Evolutionary conservation across 83 land plant species (phyloP), one percentile per base, ranked within the genome.

Genomic region (Picea abies): DNA sequence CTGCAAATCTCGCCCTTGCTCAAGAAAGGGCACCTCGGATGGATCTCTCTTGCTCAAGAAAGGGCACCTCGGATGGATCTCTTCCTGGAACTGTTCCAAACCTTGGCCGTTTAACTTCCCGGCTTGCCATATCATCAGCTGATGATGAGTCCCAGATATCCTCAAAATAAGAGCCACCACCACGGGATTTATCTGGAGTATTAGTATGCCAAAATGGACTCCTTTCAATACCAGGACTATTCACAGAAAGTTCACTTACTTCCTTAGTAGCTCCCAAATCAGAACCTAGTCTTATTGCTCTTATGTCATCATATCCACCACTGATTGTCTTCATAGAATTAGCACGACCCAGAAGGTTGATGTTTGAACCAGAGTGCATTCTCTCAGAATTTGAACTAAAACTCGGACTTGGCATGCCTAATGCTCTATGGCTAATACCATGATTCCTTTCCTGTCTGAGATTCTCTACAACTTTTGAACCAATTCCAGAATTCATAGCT

Each of bases 111-210:
- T 94, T 93, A 32, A 85, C 65, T 61, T 87, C 94, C 81, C 84
- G 87, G 22, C 66, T 64, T 26, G 82, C 71, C 72, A 84, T 67
- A 35, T 76, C 69, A 67, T 89, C 91, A 73, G 86, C 93, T 22
- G 90, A 88, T n/a, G 89, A 89, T 69, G 84, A 70, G 49, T 93
- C 95, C 95, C 93, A 91, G 20, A 83, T 81, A 67, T 91, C 93
- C 64, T 91, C 97, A 87, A 83, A 78, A 62, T 60, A 80, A n/a
- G 90, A 82, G 25, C 71, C 56, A 75, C 70, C 81, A 77, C 79
- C 80, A 23, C 79, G 79, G 77, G 86, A 63, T 83, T 83, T 91
- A 64, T 82, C 86, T 11, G 84, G 77, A 85, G 89, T 35, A 20
- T 79, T 84, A 62, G 84, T 87, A 68, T 68, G 86, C 69, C 85